Evolutionary conservation across 257 asterid genomes (phyloP).

Genomic region (Solanum chmielewskii): DNA sequence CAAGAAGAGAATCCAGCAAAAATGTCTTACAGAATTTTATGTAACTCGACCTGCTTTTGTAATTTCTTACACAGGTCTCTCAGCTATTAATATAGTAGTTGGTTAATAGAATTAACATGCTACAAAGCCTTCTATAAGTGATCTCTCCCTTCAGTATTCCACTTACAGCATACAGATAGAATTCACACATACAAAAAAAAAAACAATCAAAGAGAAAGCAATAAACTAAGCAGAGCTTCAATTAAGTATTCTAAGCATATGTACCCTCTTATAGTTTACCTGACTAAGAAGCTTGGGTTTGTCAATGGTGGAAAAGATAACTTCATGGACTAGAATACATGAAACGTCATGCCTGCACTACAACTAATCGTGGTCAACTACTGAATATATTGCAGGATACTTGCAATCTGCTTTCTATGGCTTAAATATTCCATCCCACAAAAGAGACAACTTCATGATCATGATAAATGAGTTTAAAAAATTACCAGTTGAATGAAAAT

Average conservation of each 20-base stretch:
- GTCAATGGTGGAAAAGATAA: constrained; percentile 79
- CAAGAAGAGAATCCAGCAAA: neutral
- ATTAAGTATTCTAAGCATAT: neutral
- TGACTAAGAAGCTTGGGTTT: constrained; percentile 94
- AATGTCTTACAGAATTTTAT: neutral
- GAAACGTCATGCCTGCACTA: constrained; percentile 58
- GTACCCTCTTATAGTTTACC: constrained; percentile 31
- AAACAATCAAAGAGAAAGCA: neutral
- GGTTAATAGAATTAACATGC: neutral
- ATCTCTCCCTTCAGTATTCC: neutral
- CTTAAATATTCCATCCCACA: neutral
- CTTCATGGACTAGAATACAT: constrained; percentile 51
- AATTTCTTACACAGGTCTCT: neutral
- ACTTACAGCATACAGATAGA: neutral
- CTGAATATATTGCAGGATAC: neutral
- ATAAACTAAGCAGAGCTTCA: neutral
- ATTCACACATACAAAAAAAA: neutral
- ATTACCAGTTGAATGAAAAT: neutral
- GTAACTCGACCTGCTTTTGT: neutral
- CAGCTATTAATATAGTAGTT: neutral
- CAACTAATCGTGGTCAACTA: neutral
- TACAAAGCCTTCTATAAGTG: neutral
- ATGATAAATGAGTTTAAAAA: neutral
- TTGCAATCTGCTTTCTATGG: neutral
- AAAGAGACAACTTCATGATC: neutral